These are phyloP conservation scores for Brassica nigra DNA, from an alignment of 345 rosid species.

Conservation along the genomic window DNA sequence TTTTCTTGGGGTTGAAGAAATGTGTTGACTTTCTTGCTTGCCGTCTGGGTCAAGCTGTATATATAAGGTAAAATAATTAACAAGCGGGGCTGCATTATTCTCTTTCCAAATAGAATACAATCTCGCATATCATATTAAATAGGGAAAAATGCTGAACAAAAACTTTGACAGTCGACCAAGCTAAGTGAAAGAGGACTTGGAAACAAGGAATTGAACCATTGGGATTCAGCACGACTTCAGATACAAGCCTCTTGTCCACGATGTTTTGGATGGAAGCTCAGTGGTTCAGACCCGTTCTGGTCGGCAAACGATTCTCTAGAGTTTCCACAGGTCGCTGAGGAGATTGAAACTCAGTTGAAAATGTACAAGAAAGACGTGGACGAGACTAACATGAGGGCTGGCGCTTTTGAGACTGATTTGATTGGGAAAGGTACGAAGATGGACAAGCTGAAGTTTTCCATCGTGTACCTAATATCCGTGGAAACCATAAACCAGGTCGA, in stretches of 20 bases:
- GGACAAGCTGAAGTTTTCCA: background rate
- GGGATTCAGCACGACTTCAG: background rate
- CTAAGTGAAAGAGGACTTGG: slow-evolving; percentile 8
- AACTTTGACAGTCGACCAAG: slow-evolving; percentile 11
- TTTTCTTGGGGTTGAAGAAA: background rate
- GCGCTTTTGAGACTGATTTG: background rate
- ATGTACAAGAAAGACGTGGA: background rate
- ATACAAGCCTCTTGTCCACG: background rate
- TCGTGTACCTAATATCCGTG: slow-evolving; percentile 33
- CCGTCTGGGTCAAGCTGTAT: background rate
- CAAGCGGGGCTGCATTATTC: background rate
- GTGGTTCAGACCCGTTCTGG: background rate
- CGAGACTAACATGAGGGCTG: background rate
- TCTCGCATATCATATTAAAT: background rate
- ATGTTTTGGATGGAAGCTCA: background rate
- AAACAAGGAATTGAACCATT: background rate
- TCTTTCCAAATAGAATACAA: background rate
- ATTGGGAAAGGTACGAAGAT: background rate
- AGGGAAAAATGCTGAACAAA: too few species aligned
- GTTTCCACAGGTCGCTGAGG: background rate
- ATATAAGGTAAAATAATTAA: background rate
- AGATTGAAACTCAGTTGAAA: background rate
- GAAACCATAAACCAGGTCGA: slow-evolving; percentile 69
- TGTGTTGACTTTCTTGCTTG: background rate
- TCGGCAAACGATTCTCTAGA: background rate